phyloP scores from a whole-genome alignment of 2,329 filamentous ascomycete species.

The Davidsoniella eucalypti region DNA sequence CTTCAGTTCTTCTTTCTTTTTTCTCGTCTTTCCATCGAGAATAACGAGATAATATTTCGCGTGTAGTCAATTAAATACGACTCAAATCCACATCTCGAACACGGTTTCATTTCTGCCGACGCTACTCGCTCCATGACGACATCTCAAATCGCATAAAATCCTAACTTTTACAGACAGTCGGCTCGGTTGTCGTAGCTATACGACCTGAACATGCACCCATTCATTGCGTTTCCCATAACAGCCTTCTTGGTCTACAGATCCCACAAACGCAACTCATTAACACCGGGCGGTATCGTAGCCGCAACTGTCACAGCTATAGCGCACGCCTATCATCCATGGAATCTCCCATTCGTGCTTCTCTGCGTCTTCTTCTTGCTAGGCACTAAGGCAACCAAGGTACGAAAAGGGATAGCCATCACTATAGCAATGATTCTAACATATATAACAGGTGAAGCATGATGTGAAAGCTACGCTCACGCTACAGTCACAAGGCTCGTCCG shows the following conservation, averaged over 20 bases:
- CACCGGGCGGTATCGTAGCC: conserved; percentile 53
- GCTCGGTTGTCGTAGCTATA: too few relatives aligned
- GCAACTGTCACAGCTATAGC: conserved; percentile 58
- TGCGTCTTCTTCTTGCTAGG: conserved; percentile 76
- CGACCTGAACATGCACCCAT: conserved; percentile 32
- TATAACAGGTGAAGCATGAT: conserved; percentile 60
- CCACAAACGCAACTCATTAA: conserved; percentile 59
- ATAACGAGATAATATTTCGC: too few relatives aligned
- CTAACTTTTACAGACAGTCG: too few relatives aligned
- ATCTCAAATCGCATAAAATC: too few relatives aligned
- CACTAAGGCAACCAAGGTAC: conserved; percentile 66
- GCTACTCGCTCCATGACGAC: too few relatives aligned
- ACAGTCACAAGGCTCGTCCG: conserved; percentile 52
- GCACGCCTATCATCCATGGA: conserved; percentile 87
- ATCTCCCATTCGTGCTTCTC: conserved; percentile 72
- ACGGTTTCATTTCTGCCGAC: too few relatives aligned
- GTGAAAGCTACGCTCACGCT: conserved; percentile 71
- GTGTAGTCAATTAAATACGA: too few relatives aligned
- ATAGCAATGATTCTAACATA: not conserved
- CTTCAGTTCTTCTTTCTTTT: too few relatives aligned
- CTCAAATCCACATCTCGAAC: too few relatives aligned
- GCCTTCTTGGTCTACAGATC: conserved; percentile 49
- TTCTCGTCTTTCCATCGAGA: too few relatives aligned
- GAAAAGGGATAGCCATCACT: not conserved
- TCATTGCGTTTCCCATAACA: conserved; percentile 41